Conservation (phyloP, 2,329 filamentous ascomycete species). For the Pyricularia sp. region DNA sequence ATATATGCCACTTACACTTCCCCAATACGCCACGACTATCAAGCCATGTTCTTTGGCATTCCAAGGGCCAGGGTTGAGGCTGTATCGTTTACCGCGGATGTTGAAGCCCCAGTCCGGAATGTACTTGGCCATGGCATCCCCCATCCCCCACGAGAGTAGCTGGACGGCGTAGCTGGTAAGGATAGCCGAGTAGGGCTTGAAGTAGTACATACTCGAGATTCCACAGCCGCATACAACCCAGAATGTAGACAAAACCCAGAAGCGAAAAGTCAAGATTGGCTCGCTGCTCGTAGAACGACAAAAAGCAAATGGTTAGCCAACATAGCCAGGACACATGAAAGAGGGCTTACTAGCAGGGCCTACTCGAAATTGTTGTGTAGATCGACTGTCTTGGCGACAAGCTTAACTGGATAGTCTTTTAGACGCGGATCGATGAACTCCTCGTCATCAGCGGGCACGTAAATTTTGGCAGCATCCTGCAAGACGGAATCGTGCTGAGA, state of each 20-base stretch:
- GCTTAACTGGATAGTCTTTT: slow-evolving; percentile 17
- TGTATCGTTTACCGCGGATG: slow-evolving; percentile 17
- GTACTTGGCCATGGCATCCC: slow-evolving; percentile 13
- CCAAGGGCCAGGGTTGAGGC: slow-evolving; percentile 19
- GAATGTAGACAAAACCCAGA: slow-evolving; percentile 17
- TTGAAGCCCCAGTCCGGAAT: slow-evolving; percentile 13
- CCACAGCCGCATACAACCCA: slow-evolving; percentile 17
- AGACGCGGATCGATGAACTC: slow-evolving; percentile 18
- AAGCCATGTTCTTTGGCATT: slow-evolving; percentile 20
- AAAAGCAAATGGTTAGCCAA: background rate
- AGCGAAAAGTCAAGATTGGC: slow-evolving; percentile 20
- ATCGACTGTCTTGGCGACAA: slow-evolving; percentile 20
- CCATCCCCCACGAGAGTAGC: slow-evolving; percentile 19
- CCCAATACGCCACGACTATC: slow-evolving; percentile 19
- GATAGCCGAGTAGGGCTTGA: slow-evolving; percentile 16
- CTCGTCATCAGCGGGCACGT: slow-evolving; percentile 15
- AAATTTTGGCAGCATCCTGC: slow-evolving; percentile 11
- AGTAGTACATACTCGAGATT: slow-evolving; percentile 19
- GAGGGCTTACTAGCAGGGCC: background rate
- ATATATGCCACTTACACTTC: slow-evolving; percentile 8
- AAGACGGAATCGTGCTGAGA: slow-evolving; percentile 3
- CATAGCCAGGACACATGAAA: background rate
- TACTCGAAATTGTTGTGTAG: slow-evolving; percentile 18
- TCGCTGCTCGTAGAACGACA: slow-evolving; percentile 8
- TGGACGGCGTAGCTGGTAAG: slow-evolving; percentile 18